A percentile compares a stretch with the other conserved stretches of the same genome.
These are phyloP conservation scores for Ziziphus jujuba DNA, from an alignment of 306 rosid species.

Conservation along the genomic window DNA sequence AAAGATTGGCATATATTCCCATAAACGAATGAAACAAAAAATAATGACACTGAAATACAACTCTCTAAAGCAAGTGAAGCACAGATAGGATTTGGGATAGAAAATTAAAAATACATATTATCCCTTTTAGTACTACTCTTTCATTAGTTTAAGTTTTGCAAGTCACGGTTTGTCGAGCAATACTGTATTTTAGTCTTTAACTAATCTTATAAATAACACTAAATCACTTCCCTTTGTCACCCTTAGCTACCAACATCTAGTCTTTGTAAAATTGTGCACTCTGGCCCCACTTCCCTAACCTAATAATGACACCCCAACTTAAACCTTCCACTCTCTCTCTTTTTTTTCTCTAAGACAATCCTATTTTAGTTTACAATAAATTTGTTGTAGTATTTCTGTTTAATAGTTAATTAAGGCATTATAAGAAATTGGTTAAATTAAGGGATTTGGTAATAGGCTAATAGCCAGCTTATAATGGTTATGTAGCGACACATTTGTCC, in stretches of 20 bases:
- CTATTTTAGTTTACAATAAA: too few species aligned
- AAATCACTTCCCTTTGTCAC: constrained; percentile 49
- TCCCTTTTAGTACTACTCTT: constrained; percentile 18
- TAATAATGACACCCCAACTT: constrained; percentile 61
- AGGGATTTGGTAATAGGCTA: too few species aligned
- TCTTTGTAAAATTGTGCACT: constrained; percentile 49
- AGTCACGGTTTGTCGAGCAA: constrained; percentile 61
- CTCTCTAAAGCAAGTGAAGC: constrained; percentile 22
- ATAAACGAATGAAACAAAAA: constrained; percentile 38
- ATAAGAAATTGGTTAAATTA: too few species aligned
- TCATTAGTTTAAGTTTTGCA: constrained; percentile 41
- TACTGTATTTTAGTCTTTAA: constrained; percentile 42
- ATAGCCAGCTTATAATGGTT: too few species aligned
- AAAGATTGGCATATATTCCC: constrained; percentile 32
- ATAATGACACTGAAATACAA: constrained; percentile 34
- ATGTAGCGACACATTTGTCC: too few species aligned
- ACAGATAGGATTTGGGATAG: constrained; percentile 21
- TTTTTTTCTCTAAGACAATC: not conserved
- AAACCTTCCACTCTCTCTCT: not conserved
- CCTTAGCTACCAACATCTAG: constrained; percentile 62
- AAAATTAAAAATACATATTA: constrained; percentile 16
- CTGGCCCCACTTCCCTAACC: constrained; percentile 38
- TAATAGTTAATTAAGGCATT: too few species aligned
- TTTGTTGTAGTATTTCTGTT: too few species aligned
- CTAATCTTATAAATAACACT: constrained; percentile 28